Base-by-base conservation (phyloP, 306 rosid species). In the Argentina anserina region DNA sequence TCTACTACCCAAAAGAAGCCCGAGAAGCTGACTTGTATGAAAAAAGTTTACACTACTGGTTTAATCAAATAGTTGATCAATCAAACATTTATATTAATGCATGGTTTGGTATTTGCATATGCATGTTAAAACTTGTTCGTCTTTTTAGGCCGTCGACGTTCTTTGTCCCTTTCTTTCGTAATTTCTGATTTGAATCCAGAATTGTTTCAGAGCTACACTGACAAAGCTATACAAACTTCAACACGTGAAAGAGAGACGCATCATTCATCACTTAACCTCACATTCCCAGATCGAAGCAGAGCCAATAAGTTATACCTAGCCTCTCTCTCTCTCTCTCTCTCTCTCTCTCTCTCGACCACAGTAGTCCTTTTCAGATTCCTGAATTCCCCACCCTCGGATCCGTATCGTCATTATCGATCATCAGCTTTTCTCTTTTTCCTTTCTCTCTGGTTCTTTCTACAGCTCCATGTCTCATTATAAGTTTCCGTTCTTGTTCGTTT, bases 241-340 rank as follows among this genome's bases (percentile, higher is more conserved):
- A 37, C 85, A 82, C 82, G 80, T 78, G 82, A 78, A 63, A 31
- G 70, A 77, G 82, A 70, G 82, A 69, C 71, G n/a, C 63, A 80
- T 29, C 65, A 11, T n/a, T 29, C 65, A 11, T n/a, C 74, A 11
- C 65, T 59, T 59, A 29, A 59, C 65, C 65, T 59, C 65, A 29
- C 65, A 29, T 61, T 61, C 66, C 66, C 66, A 33, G 66, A 18
- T 33, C 66, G 20, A 61, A 59, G 6, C 37, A 29, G 39, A 59
- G 64, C 62, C 34, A 70, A 11, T 13, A 42, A 36, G 26, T 49
- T 13, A 26, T 39, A 42, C 1, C 9, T 50, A 46, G 52, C 9
- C 2, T 6, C 53, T 18, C 20, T 45, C 49, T 45, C 36, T 13
- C 58, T 20, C 58, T n/a, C 64, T 53, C 60, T 53, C 60, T 58